Evolutionary conservation across 805 yeast species (phyloP).

Genomic region (Saccharomyces jurei): DNA sequence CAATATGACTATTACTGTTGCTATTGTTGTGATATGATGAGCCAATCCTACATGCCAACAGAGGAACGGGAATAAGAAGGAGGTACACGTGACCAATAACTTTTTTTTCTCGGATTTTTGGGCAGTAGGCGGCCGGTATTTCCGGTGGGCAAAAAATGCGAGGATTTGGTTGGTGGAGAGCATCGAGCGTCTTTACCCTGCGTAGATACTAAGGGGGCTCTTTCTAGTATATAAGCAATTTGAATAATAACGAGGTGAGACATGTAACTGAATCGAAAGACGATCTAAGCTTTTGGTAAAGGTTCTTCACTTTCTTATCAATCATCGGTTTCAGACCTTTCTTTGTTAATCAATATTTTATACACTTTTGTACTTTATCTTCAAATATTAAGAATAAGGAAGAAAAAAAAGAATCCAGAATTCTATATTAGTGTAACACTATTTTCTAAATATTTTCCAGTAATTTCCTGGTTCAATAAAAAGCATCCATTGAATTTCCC

Average conservation of each 20-base stretch:
- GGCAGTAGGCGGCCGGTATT: background rate
- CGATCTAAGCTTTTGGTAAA: background rate
- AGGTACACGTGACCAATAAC: background rate
- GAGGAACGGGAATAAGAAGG: background rate
- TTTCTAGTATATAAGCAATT: background rate
- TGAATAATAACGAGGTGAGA: background rate
- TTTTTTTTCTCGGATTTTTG: background rate
- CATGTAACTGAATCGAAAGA: background rate
- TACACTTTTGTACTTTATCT: background rate
- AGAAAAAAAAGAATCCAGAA: background rate
- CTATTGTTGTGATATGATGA: background rate
- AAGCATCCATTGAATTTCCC: background rate
- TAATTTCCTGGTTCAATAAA: background rate
- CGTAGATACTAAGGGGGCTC: background rate
- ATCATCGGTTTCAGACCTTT: background rate
- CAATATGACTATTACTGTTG: background rate
- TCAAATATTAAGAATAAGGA: background rate
- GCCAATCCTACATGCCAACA: background rate
- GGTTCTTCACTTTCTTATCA: background rate
- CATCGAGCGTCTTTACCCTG: background rate
- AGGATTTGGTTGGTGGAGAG: background rate
- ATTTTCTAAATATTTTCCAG: background rate
- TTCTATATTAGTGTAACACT: background rate
- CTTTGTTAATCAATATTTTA: background rate
- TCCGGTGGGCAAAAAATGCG: background rate